A percentile compares a stretch with the other conserved stretches of the same genome.
Evolutionary conservation across 139 green algal species (phyloP).

Genomic region (Chlamydomonas sphaeroides): DNA sequence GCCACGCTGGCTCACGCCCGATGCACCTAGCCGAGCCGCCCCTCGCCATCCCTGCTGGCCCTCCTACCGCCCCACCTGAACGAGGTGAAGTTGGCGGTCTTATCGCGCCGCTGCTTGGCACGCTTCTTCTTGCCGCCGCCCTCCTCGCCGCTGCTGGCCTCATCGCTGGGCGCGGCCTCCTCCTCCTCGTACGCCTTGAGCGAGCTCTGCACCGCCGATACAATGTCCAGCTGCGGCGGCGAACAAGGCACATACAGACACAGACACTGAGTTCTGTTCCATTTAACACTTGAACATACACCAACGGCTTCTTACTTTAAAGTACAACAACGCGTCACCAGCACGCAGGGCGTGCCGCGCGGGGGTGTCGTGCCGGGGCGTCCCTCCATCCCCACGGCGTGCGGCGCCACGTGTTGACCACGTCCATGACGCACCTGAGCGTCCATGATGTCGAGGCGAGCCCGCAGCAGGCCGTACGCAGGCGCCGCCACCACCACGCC

Average conservation of each 20-base stretch:
- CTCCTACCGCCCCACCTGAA: constrained; percentile 18
- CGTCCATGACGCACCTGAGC: constrained; percentile 25
- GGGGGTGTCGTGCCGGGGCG: no score
- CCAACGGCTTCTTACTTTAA: no score
- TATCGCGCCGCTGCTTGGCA: constrained; percentile 30
- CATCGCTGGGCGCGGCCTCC: not conserved
- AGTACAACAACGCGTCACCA: no score
- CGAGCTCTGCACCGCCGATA: constrained; percentile 23
- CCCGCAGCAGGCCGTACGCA: constrained; percentile 13
- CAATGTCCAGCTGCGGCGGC: constrained; percentile 21
- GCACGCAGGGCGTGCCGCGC: no score
- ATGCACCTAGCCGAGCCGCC: no score
- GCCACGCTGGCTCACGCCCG: no score
- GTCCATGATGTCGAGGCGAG: constrained; percentile 35
- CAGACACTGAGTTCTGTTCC: no score
- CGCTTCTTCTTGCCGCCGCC: constrained; percentile 18
- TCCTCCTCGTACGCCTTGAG: constrained; percentile 20
- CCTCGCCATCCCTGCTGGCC: no score
- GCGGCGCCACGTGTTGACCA: no score
- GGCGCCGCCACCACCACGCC: constrained; percentile 18
- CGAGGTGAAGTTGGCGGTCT: constrained; percentile 34
- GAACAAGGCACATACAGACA: no score
- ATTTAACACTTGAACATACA: no score
- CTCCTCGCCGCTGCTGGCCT: not conserved
- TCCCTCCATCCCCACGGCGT: no score